Evolutionary conservation across 768 basidiomycete genomes (phyloP).

Genomic region (Mycena capillaripes): DNA sequence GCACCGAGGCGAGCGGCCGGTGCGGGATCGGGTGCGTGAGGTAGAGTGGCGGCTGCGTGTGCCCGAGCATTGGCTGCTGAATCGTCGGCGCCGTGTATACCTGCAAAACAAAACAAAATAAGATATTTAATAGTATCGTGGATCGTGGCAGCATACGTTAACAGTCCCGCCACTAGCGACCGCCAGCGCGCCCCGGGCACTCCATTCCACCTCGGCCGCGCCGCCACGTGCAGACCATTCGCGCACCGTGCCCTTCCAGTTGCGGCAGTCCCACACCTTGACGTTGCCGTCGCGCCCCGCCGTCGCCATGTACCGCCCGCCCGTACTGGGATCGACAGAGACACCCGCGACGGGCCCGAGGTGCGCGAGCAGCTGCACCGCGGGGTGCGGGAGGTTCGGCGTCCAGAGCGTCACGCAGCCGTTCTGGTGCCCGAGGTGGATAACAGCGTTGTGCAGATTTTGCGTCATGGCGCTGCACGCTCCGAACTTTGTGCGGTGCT

Average conservation of each 20-base stretch:
- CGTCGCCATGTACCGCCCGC: slow-evolving; percentile 93
- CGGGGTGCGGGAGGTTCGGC: slow-evolving; percentile 92
- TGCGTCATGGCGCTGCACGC: slow-evolving; percentile 89
- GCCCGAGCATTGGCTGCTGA: slow-evolving; percentile 64
- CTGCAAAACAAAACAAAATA: slow-evolving; percentile 51
- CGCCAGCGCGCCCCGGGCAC: slow-evolving; percentile 85
- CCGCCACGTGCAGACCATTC: slow-evolving; percentile 82
- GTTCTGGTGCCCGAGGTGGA: slow-evolving; percentile 95
- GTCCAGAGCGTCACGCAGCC: slow-evolving; percentile 98
- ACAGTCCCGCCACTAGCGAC: slow-evolving; percentile 88
- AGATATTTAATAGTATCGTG: neutral
- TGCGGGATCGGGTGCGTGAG: slow-evolving; percentile 89
- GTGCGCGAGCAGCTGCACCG: slow-evolving; percentile 93
- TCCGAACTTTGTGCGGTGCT: slow-evolving; percentile 93
- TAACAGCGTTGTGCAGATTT: slow-evolving; percentile 93
- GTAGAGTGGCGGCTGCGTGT: slow-evolving; percentile 83
- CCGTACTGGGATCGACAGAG: slow-evolving; percentile 86
- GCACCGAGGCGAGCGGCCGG: slow-evolving; percentile 78
- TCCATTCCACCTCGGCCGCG: slow-evolving; percentile 84
- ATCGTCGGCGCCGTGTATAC: slow-evolving; percentile 81
- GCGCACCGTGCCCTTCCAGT: slow-evolving; percentile 92
- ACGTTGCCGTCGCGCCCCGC: slow-evolving; percentile 89
- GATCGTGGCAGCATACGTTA: slow-evolving; percentile 65
- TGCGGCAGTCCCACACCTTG: slow-evolving; percentile 97
- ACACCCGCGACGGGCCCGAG: slow-evolving; percentile 87